Evolutionary conservation across 1,284 basidiomycete genomes (phyloP), one percentile per base, ranked within the genome.

Genomic region (Golubevia sp.): DNA sequence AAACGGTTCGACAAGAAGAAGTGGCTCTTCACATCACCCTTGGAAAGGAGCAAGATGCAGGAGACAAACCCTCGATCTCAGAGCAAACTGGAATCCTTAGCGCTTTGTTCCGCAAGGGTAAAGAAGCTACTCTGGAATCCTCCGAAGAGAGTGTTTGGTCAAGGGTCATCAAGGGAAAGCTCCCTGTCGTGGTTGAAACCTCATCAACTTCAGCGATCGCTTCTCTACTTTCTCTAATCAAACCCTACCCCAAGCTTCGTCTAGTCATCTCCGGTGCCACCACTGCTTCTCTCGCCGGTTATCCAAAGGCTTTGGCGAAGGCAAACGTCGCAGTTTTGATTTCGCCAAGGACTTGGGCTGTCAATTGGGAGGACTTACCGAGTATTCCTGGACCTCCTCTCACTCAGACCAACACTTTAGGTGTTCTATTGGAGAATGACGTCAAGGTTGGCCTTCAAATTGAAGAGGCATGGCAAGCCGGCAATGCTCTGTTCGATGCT

Each of bases 401-500:
- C 6, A 70, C 67, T 1, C 15, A 52, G 4, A 62, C 66, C 2
- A 77, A 74, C 0, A 76, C 75, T n/a, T 63, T 80, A 3, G 64
- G 65, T 8, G 65, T 53, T 3, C 59, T 80, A n/a, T 57, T 67
- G 26, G 54, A 62, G 6, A 72, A 71, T 6, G 73, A 71, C 6
- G 74, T 80, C 2, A 60, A 56, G 6, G 74, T 79, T 5, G 77
- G 60, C 3, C 38, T 77, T 23, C 70, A 70, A 55, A 71, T 80
- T 51, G 73, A 72, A 30, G 77, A 80, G 51, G 66, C 50, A 4
- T 80, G 74, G 74, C 68, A 72, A 64, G 76, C 77, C 1, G 49
- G 61, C 3, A 77, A 75, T 30, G 58, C 79, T 15, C 66, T 80
- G 4, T 79, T 74, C 71, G 77, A 76, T 48, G 67, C 73, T 38